Percentiles rank a stretch among this genome's conserved stretches.
These are phyloP conservation scores for Tremellales sp. DNA, from an alignment of 1,284 basidiomycete genomes.

Conservation along the genomic window DNA sequence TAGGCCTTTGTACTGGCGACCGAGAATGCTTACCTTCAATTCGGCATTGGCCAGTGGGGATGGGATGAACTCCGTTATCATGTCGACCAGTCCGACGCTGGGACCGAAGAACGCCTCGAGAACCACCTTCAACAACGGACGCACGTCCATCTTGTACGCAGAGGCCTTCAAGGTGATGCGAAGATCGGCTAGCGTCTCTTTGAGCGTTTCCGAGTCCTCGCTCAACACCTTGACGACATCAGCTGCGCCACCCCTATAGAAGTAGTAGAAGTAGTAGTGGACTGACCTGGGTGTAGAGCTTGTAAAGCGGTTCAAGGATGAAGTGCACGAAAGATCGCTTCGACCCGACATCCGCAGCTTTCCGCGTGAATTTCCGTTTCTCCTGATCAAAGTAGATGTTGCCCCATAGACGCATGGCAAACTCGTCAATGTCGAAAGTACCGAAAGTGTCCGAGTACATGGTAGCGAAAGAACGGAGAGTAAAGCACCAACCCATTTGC, in stretches of 20 bases:
- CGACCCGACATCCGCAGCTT: constrained; percentile 72
- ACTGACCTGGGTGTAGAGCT: constrained; percentile 75
- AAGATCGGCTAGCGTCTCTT: constrained; percentile 71
- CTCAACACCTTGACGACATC: constrained; percentile 67
- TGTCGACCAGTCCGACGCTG: constrained; percentile 81
- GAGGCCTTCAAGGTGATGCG: constrained; percentile 86
- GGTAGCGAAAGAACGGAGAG: constrained; percentile 86
- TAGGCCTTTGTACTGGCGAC: neutral
- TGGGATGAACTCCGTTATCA: constrained; percentile 85
- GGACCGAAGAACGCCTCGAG: constrained; percentile 94
- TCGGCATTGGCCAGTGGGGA: constrained; percentile 69
- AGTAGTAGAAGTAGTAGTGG: neutral
- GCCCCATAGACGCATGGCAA: constrained; percentile 90
- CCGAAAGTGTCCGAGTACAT: constrained; percentile 87
- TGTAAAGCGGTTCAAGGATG: constrained; percentile 93
- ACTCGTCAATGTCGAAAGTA: constrained; percentile 53
- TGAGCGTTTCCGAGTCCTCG: constrained; percentile 79
- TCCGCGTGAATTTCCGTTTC: constrained; percentile 80
- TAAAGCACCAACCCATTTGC: constrained; percentile 97
- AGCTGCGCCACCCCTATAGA: neutral
- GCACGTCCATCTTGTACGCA: constrained; percentile 97
- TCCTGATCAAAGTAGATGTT: constrained; percentile 91
- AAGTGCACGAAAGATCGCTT: constrained; percentile 92
- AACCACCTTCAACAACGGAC: constrained; percentile 88
- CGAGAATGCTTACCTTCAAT: constrained; percentile 57